A percentile compares a stretch with the other conserved stretches of the same genome.
These are phyloP conservation scores for Endogone sp. DNA, from an alignment of 192 early-diverging fungal species.

Conservation along the genomic window DNA sequence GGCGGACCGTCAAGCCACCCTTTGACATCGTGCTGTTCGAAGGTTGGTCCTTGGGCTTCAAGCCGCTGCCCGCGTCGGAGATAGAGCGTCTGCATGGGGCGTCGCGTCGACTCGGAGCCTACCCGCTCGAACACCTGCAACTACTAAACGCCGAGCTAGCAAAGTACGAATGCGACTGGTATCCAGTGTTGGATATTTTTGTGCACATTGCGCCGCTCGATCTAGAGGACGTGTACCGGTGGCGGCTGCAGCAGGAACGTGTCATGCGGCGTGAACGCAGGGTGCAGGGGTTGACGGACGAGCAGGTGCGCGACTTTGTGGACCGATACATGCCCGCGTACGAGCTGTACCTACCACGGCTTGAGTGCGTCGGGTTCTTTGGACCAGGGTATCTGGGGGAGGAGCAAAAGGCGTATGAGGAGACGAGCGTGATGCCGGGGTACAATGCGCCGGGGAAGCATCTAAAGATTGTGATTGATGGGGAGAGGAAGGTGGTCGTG, in stretches of 20 bases:
- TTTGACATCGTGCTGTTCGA: constrained; percentile 87
- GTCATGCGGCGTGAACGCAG: constrained; percentile 36
- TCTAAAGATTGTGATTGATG: background rate
- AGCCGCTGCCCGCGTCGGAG: constrained; percentile 34
- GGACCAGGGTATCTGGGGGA: background rate
- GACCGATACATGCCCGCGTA: constrained; percentile 88
- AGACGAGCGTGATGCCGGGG: background rate
- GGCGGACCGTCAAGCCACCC: constrained; percentile 48
- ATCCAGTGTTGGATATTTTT: constrained; percentile 72
- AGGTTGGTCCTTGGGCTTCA: constrained; percentile 92
- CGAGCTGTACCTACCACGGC: constrained; percentile 48
- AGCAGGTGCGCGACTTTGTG: constrained; percentile 82
- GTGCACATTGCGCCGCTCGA: constrained; percentile 62
- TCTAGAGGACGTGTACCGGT: constrained; percentile 68
- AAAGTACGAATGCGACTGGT: constrained; percentile 54
- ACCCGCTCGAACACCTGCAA: constrained; percentile 35
- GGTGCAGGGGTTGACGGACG: constrained; percentile 59
- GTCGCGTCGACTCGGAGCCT: background rate
- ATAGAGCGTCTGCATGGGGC: constrained; percentile 6
- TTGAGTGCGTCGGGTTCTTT: constrained; percentile 46
- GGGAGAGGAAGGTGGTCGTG: background rate
- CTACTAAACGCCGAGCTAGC: constrained; percentile 44
- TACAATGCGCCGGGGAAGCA: background rate
- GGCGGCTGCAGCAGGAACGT: constrained; percentile 89
- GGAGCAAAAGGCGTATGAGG: background rate